Percentiles rank a stretch among this genome's conserved stretches.
Conservation (phyloP, 1,139 yeast species). For the Casaregolazyma lundiana region DNA sequence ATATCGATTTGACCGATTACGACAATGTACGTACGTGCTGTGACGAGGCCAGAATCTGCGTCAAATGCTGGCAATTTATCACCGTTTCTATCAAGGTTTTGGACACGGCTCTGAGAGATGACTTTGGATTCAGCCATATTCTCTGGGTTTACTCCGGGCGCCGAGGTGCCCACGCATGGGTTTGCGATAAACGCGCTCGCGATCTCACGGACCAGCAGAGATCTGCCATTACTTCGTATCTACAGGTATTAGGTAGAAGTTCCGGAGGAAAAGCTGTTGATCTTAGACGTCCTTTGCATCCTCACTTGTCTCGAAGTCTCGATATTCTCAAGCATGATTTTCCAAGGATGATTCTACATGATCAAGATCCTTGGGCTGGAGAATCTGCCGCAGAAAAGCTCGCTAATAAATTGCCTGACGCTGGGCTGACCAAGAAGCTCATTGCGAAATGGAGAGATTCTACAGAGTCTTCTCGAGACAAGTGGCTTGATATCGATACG, state of each 20-base stretch:
- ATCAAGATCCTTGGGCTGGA: constrained; percentile 81
- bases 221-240: constrained; percentile 73
- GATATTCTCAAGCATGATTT: constrained; percentile 62
- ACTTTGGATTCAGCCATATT: constrained; percentile 82
- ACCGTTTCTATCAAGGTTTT: constrained; percentile 79
- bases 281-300: constrained; percentile 80
- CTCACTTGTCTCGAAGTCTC: constrained; percentile 65
- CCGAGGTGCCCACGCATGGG: constrained; percentile 99
- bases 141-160: constrained; percentile 98
- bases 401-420: constrained; percentile 59
- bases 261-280: constrained; percentile 44
- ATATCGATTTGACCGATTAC: constrained; percentile 96
- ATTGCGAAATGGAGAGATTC: constrained; percentile 48
- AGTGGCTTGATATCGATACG: constrained; percentile 80
- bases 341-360: constrained; percentile 59
- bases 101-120: constrained; percentile 68
- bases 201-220: constrained; percentile 66
- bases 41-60: constrained; percentile 75
- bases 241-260: constrained; percentile 66
- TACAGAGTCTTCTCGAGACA: constrained; percentile 44
- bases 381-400: constrained; percentile 51
- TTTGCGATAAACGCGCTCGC: constrained; percentile 82
- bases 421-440: constrained; percentile 49
- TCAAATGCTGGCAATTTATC: constrained; percentile 90
- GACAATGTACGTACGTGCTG: constrained; percentile 95